phyloP scores from a whole-genome alignment of 2,329 filamentous ascomycete species.

The Phoma sp. region DNA sequence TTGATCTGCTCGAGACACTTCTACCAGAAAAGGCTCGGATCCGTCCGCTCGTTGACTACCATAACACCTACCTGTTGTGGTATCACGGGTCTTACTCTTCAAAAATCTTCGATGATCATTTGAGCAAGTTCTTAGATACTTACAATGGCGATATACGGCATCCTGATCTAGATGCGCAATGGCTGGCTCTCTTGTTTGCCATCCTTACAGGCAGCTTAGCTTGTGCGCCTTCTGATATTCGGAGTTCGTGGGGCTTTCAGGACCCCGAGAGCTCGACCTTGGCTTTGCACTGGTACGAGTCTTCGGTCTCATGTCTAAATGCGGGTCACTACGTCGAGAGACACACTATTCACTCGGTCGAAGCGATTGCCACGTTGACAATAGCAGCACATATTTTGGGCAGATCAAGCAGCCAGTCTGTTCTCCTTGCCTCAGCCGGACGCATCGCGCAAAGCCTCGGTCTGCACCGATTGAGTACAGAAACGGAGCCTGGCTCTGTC shows the following conservation, averaged over 20 bases:
- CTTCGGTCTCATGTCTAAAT: slow-evolving; percentile 53
- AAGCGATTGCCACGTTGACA: slow-evolving; percentile 56
- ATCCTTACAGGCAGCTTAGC: slow-evolving; percentile 1
- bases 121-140: neutral
- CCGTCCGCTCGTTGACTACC: neutral
- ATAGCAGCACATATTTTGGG: slow-evolving; percentile 58
- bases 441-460: slow-evolving; percentile 58
- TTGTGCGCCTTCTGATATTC: neutral
- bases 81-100: neutral
- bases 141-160: neutral
- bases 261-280: neutral
- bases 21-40: neutral
- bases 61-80: neutral
- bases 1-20: slow-evolving; percentile 1
- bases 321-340: slow-evolving; percentile 52
- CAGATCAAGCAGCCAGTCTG: slow-evolving; percentile 54
- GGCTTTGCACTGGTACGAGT: slow-evolving; percentile 20
- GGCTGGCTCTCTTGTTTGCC: neutral
- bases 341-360: slow-evolving; percentile 52
- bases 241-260: neutral
- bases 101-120: neutral
- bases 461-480: slow-evolving; percentile 50
- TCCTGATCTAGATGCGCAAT: neutral
- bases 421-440: slow-evolving; percentile 54
- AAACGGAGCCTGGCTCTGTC: slow-evolving; percentile 3